Base-by-base conservation (phyloP, 306 rosid genomes). In the Gastrolobium bilobum region DNA sequence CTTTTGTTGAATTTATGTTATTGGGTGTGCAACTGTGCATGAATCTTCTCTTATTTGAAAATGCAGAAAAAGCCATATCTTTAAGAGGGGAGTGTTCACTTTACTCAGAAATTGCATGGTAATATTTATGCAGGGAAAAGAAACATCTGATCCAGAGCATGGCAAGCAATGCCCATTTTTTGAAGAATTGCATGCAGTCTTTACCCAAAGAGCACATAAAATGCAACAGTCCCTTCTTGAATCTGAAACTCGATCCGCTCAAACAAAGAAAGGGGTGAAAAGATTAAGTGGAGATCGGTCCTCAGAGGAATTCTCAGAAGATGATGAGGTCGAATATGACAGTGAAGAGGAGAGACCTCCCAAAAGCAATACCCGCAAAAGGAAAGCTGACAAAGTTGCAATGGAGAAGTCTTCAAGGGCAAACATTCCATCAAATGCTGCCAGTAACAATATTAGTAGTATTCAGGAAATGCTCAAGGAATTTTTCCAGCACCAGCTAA, bases 151-250 rank as follows among this genome's bases (percentile, higher is more conserved):
- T 82, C 90, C 93, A 4, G 97, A 89, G 79, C 88, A 75, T 65
- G 89, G 94, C 33, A 84, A 71, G 85, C 90, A 87, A 38, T 94
- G 97, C 48, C 97, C 95, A 3, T 94, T 90, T 66, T 94, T 91
- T 80, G 97, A 91, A n/a, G 97, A 94, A 82, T 82, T 91, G 81
- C 92, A 84, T 69, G 95, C 91, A 6, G 84, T 94, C 46, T 94
- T 91, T 83, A 53, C 90, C 26, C 87, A 88, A 80, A 91, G 98
- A 81, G 93, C 82, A 26, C 92, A 78, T 59, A 88, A 76, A 79
- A 89, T 90, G 97, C 95, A 85, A 58, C 86, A 88, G 33, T 73
- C 86, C 15, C 96, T 91, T 53, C 87, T 86, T 13, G 91, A 91
- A 86, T 85, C 97, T 7, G 96, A 87, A 82, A 56, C 73, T n/a